phyloP scores from a whole-genome alignment of 495 filamentous ascomycete genomes.

The Penicillium lagena region DNA sequence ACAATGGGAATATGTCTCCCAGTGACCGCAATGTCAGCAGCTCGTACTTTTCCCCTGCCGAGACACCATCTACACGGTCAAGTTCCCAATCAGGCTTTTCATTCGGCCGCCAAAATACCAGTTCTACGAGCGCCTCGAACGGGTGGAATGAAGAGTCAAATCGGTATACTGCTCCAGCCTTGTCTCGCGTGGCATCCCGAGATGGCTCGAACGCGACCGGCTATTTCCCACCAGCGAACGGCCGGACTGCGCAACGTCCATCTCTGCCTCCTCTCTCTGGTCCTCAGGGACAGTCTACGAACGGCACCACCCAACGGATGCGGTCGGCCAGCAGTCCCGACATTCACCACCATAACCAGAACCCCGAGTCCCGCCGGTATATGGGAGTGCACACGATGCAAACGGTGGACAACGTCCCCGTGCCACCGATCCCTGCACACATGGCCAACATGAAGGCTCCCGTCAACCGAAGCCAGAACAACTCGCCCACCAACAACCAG shows the following conservation, averaged over 20 bases:
- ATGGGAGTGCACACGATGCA: slow-evolving; percentile 56
- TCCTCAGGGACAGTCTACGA: slow-evolving; percentile 47
- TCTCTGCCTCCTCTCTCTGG: slow-evolving; percentile 73
- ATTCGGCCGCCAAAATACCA: slow-evolving; percentile 65
- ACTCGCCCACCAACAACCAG: slow-evolving; percentile 50
- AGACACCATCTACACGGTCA: slow-evolving; percentile 81
- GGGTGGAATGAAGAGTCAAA: slow-evolving; percentile 61
- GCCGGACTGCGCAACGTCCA: slow-evolving; percentile 65
- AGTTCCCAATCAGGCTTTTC: slow-evolving; percentile 71
- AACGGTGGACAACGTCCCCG: slow-evolving; percentile 60
- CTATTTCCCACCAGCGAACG: slow-evolving; percentile 51
- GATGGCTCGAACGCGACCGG: slow-evolving; percentile 60
- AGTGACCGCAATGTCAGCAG: slow-evolving; percentile 45
- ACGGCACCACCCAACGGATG: slow-evolving; percentile 47
- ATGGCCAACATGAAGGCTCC: slow-evolving; percentile 53
- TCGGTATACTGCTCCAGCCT: slow-evolving; percentile 81
- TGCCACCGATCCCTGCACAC: slow-evolving; percentile 56
- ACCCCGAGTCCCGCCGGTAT: slow-evolving; percentile 37
- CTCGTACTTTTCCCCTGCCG: slow-evolving; percentile 90
- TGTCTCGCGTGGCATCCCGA: slow-evolving; percentile 70
- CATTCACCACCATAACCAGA: slow-evolving; percentile 48
- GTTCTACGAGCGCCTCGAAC: slow-evolving; percentile 47
- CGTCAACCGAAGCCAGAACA: slow-evolving; percentile 62
- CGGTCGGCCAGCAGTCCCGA: slow-evolving; percentile 68
- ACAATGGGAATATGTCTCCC: slow-evolving; percentile 41